Evolutionary conservation across 1,284 basidiomycete genomes (phyloP).

Genomic region (Microbotryomycetes sp.): DNA sequence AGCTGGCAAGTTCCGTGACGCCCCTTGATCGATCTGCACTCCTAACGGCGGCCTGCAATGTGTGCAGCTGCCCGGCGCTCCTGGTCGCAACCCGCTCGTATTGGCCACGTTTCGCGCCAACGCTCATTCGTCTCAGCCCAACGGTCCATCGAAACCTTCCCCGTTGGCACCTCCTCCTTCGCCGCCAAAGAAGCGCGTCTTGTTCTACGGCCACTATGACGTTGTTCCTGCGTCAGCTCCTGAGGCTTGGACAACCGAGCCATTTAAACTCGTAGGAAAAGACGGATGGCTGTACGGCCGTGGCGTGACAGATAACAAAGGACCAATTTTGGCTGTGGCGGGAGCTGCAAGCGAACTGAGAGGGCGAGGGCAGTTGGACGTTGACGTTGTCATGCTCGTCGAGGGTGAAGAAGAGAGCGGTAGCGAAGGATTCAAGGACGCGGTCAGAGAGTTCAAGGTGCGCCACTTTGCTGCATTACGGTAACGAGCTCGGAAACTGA

Average conservation of each 20-base stretch:
- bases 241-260: slow-evolving; percentile 64
- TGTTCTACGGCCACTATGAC: slow-evolving; percentile 94
- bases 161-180: slow-evolving; percentile 17
- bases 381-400: slow-evolving; percentile 83
- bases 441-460: slow-evolving; percentile 68
- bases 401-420: slow-evolving; percentile 97
- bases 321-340: slow-evolving; percentile 84
- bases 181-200: slow-evolving; percentile 51
- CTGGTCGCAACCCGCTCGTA: slow-evolving; percentile 64
- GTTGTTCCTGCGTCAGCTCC: slow-evolving; percentile 66
- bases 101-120: slow-evolving; percentile 70
- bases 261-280: slow-evolving; percentile 71
- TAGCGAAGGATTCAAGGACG: slow-evolving; percentile 70
- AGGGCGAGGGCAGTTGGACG: slow-evolving; percentile 60
- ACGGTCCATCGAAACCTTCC: slow-evolving; percentile 6
- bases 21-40: too few species aligned
- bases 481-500: not conserved
- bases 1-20: slow-evolving; percentile 50
- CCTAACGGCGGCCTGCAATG: too few species aligned
- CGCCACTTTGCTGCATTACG: slow-evolving; percentile 11
- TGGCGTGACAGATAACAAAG: slow-evolving; percentile 57
- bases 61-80: slow-evolving; percentile 35
- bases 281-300: slow-evolving; percentile 93
- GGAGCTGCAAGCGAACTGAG: slow-evolving; percentile 79
- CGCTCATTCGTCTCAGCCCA: slow-evolving; percentile 14